phyloP scores from a whole-genome alignment of 2,329 filamentous ascomycete species.

The Pseudocercospora fijiensis region DNA sequence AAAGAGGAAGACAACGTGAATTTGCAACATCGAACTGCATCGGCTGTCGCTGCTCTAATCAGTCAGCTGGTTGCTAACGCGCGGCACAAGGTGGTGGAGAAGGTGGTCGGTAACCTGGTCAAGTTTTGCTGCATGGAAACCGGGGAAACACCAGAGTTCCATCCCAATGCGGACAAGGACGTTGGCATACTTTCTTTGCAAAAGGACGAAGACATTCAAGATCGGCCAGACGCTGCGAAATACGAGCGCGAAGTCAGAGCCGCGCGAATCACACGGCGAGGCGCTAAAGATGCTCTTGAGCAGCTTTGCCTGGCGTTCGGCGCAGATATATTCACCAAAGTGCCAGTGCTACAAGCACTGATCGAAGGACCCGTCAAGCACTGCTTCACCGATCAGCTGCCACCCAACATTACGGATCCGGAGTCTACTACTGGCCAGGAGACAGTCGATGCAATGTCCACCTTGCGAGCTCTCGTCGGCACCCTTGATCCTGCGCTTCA shows the following conservation, averaged over 20 bases:
- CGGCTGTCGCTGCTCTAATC: constrained; percentile 81
- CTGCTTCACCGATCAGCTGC: constrained; percentile 69
- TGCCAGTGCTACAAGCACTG: constrained; percentile 75
- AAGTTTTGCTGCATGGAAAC: constrained; percentile 98
- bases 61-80: constrained; percentile 78
- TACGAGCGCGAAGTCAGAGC: constrained; percentile 87
- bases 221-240: constrained; percentile 85
- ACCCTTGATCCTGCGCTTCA: constrained; percentile 75
- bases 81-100: constrained; percentile 83
- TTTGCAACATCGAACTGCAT: constrained; percentile 81
- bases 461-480: constrained; percentile 88
- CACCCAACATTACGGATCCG: constrained; percentile 69
- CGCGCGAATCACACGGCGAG: constrained; percentile 84
- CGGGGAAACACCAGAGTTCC: constrained; percentile 94
- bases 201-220: constrained; percentile 93
- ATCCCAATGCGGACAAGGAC: constrained; percentile 74
- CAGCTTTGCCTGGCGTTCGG: constrained; percentile 81
- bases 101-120: constrained; percentile 91
- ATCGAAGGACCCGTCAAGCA: constrained; percentile 78
- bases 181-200: constrained; percentile 86
- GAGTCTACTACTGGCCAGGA: constrained; percentile 80
- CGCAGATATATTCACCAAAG: constrained; percentile 70
- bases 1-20: constrained; percentile 91
- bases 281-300: constrained; percentile 91
- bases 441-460: constrained; percentile 89